A percentile compares a stretch with the other conserved stretches of the same genome.
Evolutionary conservation across 1,139 yeast genomes (phyloP).

Genomic region (Geotrichum phurueaensis): DNA sequence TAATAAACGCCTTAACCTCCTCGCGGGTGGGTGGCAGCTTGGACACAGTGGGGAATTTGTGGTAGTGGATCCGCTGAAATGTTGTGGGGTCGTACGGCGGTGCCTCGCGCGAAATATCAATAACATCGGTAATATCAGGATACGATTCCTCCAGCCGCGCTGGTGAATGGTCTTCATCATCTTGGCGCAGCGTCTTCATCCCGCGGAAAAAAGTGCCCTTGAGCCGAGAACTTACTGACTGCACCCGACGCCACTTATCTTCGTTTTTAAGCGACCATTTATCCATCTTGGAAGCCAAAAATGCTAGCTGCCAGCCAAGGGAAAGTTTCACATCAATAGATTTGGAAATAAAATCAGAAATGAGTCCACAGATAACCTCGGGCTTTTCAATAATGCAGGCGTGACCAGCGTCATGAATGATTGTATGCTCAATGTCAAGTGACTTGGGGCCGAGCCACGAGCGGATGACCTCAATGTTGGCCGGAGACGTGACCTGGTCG

Average conservation of each 20-base stretch:
- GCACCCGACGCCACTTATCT: conserved; percentile 58
- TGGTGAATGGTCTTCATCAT: conserved; percentile 60
- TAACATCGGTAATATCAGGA: conserved; percentile 50
- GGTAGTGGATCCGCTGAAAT: conserved; percentile 50
- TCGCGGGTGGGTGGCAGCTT: conserved; percentile 66
- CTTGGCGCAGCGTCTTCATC: conserved; percentile 70
- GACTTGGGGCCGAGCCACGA: conserved; percentile 25
- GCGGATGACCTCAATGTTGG: conserved; percentile 29
- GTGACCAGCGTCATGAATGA: conserved; percentile 58
- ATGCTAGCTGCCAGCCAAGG: conserved; percentile 58
- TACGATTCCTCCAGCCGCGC: conserved; percentile 44
- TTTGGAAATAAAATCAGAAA: conserved; percentile 51
- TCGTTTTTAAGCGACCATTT: conserved; percentile 80
- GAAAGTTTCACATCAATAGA: conserved; percentile 44
- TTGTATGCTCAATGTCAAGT: conserved; percentile 26
- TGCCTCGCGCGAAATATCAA: conserved; percentile 70
- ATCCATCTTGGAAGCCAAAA: conserved; percentile 47
- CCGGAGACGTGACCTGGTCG: conserved; percentile 52
- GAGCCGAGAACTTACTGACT: conserved; percentile 43
- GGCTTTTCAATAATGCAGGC: conserved; percentile 60
- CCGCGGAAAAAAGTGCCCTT: conserved; percentile 53
- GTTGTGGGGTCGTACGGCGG: conserved; percentile 68
- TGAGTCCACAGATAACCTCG: conserved; percentile 56
- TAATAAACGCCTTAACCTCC: conserved; percentile 54
- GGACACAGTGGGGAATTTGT: conserved; percentile 72